These are phyloP conservation scores for Pseudogymnoascus sp. DNA, from an alignment of 2,329 filamentous ascomycete genomes.

Conservation along the genomic window DNA sequence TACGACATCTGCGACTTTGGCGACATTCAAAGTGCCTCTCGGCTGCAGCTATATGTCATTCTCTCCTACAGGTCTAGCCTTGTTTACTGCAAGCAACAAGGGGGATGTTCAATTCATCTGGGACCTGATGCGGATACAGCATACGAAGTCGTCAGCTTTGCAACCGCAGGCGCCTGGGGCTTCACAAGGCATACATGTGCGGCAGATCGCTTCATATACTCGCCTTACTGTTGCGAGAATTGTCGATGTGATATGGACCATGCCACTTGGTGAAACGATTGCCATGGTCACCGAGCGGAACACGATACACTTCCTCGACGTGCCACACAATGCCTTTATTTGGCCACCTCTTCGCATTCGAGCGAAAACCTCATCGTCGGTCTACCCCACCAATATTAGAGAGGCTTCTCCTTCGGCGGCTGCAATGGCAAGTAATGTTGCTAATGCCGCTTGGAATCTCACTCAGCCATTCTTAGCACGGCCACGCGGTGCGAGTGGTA, in stretches of 20 bases:
- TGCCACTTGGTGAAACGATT: conserved; percentile 69
- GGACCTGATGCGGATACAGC: conserved; percentile 63
- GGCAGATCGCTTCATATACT: conserved; percentile 80
- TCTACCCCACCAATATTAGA: conserved; percentile 5
- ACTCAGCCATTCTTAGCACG: conserved; percentile 26
- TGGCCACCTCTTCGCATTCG: conserved; percentile 67
- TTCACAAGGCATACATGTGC: conserved; percentile 50
- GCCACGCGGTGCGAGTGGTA: conserved; percentile 25
- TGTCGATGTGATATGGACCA: conserved; percentile 81
- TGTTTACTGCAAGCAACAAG: conserved; percentile 74
- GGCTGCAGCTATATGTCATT: conserved; percentile 79
- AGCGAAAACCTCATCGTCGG: conserved; percentile 23
- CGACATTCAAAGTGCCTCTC: conserved; percentile 62
- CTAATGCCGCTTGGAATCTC: conserved; percentile 27
- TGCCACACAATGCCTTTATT: conserved; percentile 72
- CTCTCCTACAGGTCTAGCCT: conserved; percentile 60
- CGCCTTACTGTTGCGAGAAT: conserved; percentile 88
- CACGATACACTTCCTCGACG: conserved; percentile 87
- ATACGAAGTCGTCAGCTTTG: conserved; percentile 52
- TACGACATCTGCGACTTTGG: conserved; percentile 45
- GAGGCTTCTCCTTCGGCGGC: conserved; percentile 39
- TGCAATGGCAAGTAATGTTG: conserved; percentile 27
- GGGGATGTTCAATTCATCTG: conserved; percentile 78
- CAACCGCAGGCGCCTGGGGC: conserved; percentile 34
- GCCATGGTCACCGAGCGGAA: conserved; percentile 89